Percentiles rank a stretch among this genome's conserved stretches.
phyloP scores from a whole-genome alignment of 495 filamentous ascomycete species.

The Neurospora sp. region DNA sequence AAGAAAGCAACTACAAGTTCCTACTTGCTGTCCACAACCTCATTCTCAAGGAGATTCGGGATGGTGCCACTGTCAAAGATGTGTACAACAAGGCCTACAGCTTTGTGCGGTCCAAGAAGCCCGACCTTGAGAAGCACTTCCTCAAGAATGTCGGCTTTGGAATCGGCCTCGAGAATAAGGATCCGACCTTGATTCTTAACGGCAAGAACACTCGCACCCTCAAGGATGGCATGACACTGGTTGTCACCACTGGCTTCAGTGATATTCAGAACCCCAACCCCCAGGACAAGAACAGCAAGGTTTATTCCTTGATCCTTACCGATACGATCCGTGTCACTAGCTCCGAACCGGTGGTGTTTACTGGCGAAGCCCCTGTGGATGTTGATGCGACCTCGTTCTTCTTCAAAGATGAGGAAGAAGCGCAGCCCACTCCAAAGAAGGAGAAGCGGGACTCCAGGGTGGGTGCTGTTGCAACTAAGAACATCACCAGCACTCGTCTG shows the following conservation, averaged over 20 bases:
- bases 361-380: slow-evolving; percentile 80
- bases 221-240: slow-evolving; percentile 95
- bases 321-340: slow-evolving; percentile 85
- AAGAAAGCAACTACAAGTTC: slow-evolving; percentile 91
- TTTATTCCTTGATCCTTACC: slow-evolving; percentile 79
- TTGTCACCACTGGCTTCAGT: slow-evolving; percentile 74
- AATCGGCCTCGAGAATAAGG: slow-evolving; percentile 85
- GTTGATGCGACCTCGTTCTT: slow-evolving; percentile 92
- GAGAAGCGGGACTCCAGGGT: slow-evolving; percentile 72
- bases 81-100: slow-evolving; percentile 79
- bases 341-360: slow-evolving; percentile 77
- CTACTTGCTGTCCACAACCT: slow-evolving; percentile 74
- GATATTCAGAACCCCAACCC: slow-evolving; percentile 75
- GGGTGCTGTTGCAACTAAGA: slow-evolving; percentile 76
- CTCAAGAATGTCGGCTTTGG: slow-evolving; percentile 80
- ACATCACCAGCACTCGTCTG: slow-evolving; percentile 87
- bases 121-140: slow-evolving; percentile 89
- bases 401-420: slow-evolving; percentile 85
- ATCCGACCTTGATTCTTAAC: slow-evolving; percentile 70
- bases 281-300: slow-evolving; percentile 76
- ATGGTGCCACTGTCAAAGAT: slow-evolving; percentile 80
- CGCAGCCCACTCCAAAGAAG: slow-evolving; percentile 57
- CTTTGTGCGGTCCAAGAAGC: slow-evolving; percentile 75
- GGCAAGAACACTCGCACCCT: slow-evolving; percentile 71
- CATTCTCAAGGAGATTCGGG: slow-evolving; percentile 80